Conservation (phyloP, 2,329 filamentous ascomycete genomes). For the Rhynchosporium agropyri region DNA sequence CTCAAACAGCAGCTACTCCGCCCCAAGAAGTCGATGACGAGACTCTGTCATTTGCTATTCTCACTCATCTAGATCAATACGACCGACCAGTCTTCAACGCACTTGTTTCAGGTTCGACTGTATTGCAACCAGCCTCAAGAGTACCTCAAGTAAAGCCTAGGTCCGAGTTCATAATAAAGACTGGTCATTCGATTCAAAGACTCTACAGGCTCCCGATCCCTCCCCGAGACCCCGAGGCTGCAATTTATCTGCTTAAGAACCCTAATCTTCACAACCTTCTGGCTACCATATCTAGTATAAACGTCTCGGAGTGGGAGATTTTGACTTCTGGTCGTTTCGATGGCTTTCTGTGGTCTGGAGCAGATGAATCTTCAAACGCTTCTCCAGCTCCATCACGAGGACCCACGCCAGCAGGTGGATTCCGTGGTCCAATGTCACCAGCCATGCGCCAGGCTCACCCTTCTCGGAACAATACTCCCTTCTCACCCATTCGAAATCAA, state of each 20-base stretch:
- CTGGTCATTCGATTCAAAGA: conserved; percentile 77
- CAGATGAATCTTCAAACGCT: conserved; percentile 59
- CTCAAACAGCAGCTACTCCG: conserved; percentile 68
- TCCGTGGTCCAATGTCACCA: conserved; percentile 40
- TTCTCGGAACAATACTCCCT: conserved; percentile 40
- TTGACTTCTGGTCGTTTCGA: conserved; percentile 92
- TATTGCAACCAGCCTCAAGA: conserved; percentile 55
- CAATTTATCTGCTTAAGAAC: conserved; percentile 84
- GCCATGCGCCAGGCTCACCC: conserved; percentile 27
- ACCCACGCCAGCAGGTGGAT: conserved; percentile 57
- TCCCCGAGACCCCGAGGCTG: conserved; percentile 83
- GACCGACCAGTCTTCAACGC: conserved; percentile 83
- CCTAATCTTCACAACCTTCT: conserved; percentile 81
- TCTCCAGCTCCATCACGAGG: conserved; percentile 51
- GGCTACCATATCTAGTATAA: conserved; percentile 84
- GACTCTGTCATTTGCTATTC: conserved; percentile 88
- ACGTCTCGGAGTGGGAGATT: conserved; percentile 94
- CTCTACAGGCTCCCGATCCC: conserved; percentile 74
- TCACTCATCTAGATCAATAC: conserved; percentile 78
- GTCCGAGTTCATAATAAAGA: conserved; percentile 75
- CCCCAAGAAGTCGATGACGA: conserved; percentile 93
- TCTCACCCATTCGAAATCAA: conserved; percentile 38
- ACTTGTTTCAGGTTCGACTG: conserved; percentile 64
- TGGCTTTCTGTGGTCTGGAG: conserved; percentile 92
- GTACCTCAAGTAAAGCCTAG: conserved; percentile 73